Conservation (phyloP, 2,329 filamentous ascomycete genomes). For the Fusarium paranaense region DNA sequence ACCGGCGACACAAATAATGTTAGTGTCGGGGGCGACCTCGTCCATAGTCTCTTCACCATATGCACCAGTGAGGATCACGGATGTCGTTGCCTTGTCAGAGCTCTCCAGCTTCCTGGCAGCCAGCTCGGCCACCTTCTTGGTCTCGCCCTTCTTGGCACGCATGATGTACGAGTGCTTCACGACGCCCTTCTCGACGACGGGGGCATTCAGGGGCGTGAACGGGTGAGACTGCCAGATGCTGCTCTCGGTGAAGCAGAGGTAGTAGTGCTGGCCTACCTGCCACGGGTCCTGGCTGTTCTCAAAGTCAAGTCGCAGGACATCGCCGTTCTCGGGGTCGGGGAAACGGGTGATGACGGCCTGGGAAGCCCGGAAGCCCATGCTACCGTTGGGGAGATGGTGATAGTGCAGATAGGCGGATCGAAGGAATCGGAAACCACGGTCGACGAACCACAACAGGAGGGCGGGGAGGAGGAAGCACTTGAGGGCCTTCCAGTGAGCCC, state of each 20-base stretch:
- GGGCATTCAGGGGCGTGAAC: conserved; percentile 72
- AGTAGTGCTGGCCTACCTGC: conserved; percentile 78
- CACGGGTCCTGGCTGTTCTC: conserved; percentile 70
- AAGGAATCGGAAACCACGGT: conserved; percentile 69
- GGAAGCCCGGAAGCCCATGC: conserved; percentile 66
- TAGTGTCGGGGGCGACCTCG: conserved; percentile 54
- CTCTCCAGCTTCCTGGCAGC: conserved; percentile 51
- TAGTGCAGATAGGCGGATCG: conserved; percentile 72
- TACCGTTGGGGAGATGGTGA: conserved; percentile 57
- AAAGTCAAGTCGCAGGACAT: conserved; percentile 75
- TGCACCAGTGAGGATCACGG: conserved; percentile 71
- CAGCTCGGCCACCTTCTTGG: conserved; percentile 63
- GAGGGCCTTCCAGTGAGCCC: conserved; percentile 78
- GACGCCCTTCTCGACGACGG: conserved; percentile 52
- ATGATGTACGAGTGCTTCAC: conserved; percentile 68
- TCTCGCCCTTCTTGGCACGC: conserved; percentile 70
- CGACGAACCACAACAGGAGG: conserved; percentile 73
- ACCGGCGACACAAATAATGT: conserved; percentile 55
- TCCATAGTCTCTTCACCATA: conserved; percentile 67
- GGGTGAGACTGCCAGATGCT: conserved; percentile 80
- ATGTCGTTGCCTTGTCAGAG: conserved; percentile 53
- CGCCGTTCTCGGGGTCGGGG: conserved; percentile 66
- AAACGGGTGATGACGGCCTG: conserved; percentile 61
- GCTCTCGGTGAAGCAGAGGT: conserved; percentile 73
- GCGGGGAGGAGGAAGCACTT: conserved; percentile 76